Base-by-base conservation (phyloP, 1,139 yeast genomes). In the Hanseniaspora uvarum region DNA sequence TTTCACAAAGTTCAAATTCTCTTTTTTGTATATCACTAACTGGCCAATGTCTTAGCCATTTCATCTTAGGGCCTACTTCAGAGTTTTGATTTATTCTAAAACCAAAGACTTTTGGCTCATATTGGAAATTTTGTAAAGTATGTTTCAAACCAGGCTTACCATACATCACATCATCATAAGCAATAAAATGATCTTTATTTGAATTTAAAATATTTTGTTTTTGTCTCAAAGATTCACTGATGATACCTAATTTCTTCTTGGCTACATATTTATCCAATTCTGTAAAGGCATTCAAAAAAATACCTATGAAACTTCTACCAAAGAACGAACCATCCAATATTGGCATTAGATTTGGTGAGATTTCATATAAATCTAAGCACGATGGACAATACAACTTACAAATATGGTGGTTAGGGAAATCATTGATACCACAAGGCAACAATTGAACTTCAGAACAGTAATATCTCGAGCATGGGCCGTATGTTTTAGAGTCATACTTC, bases 261-360 rank as follows among this genome's bases (percentile, higher is more conserved):
- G 75, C 67, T 70, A 74, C 64, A 71, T 74, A 57, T 65, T 68
- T 63, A 72, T 81, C 85, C 55, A 89, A 79, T 60, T 87, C 96
- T 6, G 94, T 89, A 70, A 83, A 88, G 76, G 87, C 85, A 65
- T 87, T 86, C 56, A 92, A 79, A 62, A 92, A 84, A 59, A 92
- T 76, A 2, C 96, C 97, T 0, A 96, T 94, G 70, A 92, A 92
- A 31, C 95, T 83, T 1, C 97, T 87, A 7, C 98, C 98, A 71
- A 94, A 92, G 63, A 83, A 92, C 0, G 97, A 96, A 4, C 98
- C 98, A 67, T 92, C 98, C 51, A 92, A 80, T 64, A 86, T 86
- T 58, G 86, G 72, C 68, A 86, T 89, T 58, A 96, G 75, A 21
- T 94, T 81, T 57, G 88, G 82, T 57, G 83, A 81, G 1, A 97